Evolutionary conservation across 306 rosid genomes (phyloP).

Genomic region (Ormosia emarginata): DNA sequence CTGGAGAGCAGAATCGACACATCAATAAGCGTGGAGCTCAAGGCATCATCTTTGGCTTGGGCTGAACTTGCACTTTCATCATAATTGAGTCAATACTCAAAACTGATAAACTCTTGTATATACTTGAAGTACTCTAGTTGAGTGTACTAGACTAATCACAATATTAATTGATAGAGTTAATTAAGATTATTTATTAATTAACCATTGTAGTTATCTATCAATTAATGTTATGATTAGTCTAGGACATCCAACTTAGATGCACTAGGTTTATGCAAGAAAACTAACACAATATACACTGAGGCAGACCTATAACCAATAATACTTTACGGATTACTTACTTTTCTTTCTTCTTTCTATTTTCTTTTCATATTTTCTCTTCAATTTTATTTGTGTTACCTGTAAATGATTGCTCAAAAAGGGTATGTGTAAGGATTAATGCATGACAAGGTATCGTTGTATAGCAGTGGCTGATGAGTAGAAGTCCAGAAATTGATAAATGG

Average conservation of each 20-base stretch:
- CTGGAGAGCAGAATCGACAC: slow-evolving; percentile 82
- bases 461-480: slow-evolving; percentile 27
- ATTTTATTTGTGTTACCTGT: slow-evolving; percentile 41
- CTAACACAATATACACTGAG: slow-evolving; percentile 57
- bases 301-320: slow-evolving; percentile 42
- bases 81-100: slow-evolving; percentile 42
- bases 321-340: slow-evolving; percentile 20
- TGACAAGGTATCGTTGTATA: slow-evolving; percentile 48
- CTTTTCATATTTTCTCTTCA: neutral
- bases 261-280: neutral
- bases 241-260: too few relatives aligned
- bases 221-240: too few relatives aligned
- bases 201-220: too few relatives aligned
- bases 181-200: too few relatives aligned
- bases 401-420: slow-evolving; percentile 46
- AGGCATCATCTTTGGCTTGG: slow-evolving; percentile 92
- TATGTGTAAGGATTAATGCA: slow-evolving; percentile 29
- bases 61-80: slow-evolving; percentile 94
- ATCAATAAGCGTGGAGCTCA: slow-evolving; percentile 62
- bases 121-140: too few relatives aligned
- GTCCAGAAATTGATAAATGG: slow-evolving; percentile 19
- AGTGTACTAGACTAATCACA: too few relatives aligned
- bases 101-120: neutral
- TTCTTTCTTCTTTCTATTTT: neutral
- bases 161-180: too few relatives aligned